These are phyloP conservation scores for Populus nigra DNA, from an alignment of 345 rosid genomes.

Conservation along the genomic window DNA sequence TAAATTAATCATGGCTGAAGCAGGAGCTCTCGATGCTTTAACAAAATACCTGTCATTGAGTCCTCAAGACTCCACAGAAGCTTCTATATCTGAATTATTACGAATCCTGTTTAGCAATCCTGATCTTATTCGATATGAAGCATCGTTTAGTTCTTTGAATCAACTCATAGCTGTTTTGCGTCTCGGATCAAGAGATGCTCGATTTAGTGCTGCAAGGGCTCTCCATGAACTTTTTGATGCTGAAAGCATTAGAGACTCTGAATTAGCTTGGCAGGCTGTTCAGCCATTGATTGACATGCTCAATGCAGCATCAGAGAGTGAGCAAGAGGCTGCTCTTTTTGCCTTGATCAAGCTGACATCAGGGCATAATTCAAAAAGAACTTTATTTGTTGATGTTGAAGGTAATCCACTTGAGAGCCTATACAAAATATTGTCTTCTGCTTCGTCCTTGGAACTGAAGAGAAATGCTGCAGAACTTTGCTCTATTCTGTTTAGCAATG, in stretches of 20 bases:
- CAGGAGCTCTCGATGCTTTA: slow-evolving; percentile 88
- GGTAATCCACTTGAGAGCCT: slow-evolving; percentile 63
- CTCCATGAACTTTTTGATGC: slow-evolving; percentile 70
- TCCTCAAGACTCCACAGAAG: slow-evolving; percentile 83
- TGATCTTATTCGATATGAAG: slow-evolving; percentile 64
- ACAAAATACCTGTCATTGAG: slow-evolving; percentile 72
- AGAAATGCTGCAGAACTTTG: slow-evolving; percentile 70
- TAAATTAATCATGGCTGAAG: slow-evolving; percentile 77
- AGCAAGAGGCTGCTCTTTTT: slow-evolving; percentile 70
- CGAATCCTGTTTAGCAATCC: slow-evolving; percentile 66
- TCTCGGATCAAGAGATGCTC: slow-evolving; percentile 69
- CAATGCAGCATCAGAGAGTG: slow-evolving; percentile 61
- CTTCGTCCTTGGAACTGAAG: slow-evolving; percentile 68
- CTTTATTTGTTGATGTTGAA: slow-evolving; percentile 50
- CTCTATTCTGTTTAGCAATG: slow-evolving; percentile 54
- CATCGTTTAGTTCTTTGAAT: slow-evolving; percentile 65
- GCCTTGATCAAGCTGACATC: slow-evolving; percentile 69
- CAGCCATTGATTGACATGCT: slow-evolving; percentile 89
- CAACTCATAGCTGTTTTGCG: slow-evolving; percentile 88
- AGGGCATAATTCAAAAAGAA: slow-evolving; percentile 48
- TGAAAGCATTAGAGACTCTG: slow-evolving; percentile 65
- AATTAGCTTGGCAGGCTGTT: slow-evolving; percentile 68
- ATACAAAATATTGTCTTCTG: slow-evolving; percentile 54
- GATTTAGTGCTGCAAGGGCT: slow-evolving; percentile 82
- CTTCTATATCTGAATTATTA: slow-evolving; percentile 62